These are phyloP conservation scores for Hura crepitans DNA, from an alignment of 441 rosid genomes.

Conservation along the genomic window DNA sequence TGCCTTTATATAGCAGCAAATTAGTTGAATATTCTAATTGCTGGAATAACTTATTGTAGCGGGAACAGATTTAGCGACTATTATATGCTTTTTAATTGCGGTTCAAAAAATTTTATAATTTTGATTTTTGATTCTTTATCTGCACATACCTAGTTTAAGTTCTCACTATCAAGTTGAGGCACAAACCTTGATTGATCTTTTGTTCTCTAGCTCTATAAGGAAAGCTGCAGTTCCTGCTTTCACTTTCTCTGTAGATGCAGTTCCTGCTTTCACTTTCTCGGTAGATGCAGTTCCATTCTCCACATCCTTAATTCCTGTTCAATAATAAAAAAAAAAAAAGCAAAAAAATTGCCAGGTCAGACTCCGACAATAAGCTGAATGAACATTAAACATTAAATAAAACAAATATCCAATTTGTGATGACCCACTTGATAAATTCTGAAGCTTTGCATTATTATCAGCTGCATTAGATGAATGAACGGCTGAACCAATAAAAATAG, in stretches of 20 bases:
- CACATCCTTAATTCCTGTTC: slow-evolving; percentile 29
- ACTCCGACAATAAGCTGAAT: not conserved
- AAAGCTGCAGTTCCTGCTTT: slow-evolving; percentile 67
- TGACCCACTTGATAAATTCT: slow-evolving; percentile 26
- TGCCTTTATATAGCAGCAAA: slow-evolving; percentile 1
- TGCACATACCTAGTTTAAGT: no score
- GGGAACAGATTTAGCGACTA: no score
- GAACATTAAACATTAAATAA: slow-evolving; percentile 4
- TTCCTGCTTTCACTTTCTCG: slow-evolving; percentile 54
- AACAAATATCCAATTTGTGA: slow-evolving; percentile 34
- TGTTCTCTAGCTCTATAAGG: slow-evolving; percentile 69
- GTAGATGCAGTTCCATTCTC: slow-evolving; percentile 35
- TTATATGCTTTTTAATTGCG: no score
- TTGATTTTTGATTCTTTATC: no score
- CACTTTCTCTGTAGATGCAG: slow-evolving; percentile 38
- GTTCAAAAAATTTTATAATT: no score
- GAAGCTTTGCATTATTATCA: slow-evolving; percentile 63
- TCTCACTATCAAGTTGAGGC: no score
- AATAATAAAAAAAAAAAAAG: not conserved
- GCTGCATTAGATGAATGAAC: slow-evolving; percentile 71
- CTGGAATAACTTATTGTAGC: no score
- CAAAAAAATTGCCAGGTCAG: no score
- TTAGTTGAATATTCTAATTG: no score
- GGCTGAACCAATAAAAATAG: slow-evolving; percentile 74
- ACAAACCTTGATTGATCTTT: slow-evolving; percentile 74